phyloP scores from a whole-genome alignment of 495 filamentous ascomycete genomes.

The Choiromyces venosus region DNA sequence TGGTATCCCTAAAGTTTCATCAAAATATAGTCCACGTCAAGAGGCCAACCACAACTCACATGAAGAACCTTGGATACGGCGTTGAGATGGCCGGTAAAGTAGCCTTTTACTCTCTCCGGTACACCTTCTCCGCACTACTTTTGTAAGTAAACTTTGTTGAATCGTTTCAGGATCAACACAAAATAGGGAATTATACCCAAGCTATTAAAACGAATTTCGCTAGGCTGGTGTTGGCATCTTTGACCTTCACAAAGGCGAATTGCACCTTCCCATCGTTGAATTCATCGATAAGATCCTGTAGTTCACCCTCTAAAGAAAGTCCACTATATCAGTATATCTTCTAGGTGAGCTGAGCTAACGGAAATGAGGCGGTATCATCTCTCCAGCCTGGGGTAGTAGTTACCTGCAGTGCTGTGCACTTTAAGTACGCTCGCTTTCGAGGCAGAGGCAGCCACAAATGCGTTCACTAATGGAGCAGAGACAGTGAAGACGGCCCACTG shows the following conservation, averaged over 20 bases:
- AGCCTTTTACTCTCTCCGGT: conserved; percentile 95
- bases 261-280: conserved; percentile 95
- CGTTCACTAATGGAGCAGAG: conserved; percentile 79
- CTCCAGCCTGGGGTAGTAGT: conserved; percentile 23
- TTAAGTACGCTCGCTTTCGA: conserved; percentile 91
- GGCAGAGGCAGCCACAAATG: conserved; percentile 74
- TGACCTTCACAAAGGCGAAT: conserved; percentile 95
- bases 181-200: conserved; percentile 53
- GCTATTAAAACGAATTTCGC: conserved; percentile 91
- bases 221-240: conserved; percentile 82
- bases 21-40: background rate
- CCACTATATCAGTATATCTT: conserved; percentile 14
- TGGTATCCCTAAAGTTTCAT: conserved; percentile 67
- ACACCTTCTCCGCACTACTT: conserved; percentile 82
- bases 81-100: conserved; percentile 89
- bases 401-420: conserved; percentile 85
- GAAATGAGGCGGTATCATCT: background rate
- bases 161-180: background rate
- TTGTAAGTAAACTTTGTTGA: conserved; percentile 12
- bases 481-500: conserved; percentile 93
- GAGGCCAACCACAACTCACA: conserved; percentile 47
- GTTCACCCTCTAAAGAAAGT: conserved; percentile 70
- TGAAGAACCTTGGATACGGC: conserved; percentile 85
- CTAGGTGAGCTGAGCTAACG: background rate
- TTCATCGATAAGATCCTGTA: conserved; percentile 91